These are phyloP conservation scores for Didymella keratinophila DNA, from an alignment of 2,329 filamentous ascomycete species.

Conservation along the genomic window DNA sequence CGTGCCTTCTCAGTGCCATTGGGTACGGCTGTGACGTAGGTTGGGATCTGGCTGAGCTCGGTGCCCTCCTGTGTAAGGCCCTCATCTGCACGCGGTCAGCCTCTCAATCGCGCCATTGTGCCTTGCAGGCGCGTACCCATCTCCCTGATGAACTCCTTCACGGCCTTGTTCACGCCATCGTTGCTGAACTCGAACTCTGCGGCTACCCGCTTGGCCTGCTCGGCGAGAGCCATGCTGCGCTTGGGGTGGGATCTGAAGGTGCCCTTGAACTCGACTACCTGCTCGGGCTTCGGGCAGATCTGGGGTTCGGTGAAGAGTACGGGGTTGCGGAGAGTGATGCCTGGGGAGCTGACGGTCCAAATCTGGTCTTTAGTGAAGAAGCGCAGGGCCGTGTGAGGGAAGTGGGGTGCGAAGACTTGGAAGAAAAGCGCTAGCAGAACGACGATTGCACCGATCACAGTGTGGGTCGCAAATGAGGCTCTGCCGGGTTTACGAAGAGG, in stretches of 20 bases:
- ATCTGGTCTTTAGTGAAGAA: slow-evolving; percentile 35
- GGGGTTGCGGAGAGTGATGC: slow-evolving; percentile 36
- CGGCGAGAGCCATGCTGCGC: slow-evolving; percentile 62
- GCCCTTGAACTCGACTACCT: slow-evolving; percentile 39
- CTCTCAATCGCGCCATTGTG: slow-evolving; percentile 2
- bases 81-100: slow-evolving; percentile 66
- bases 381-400: slow-evolving; percentile 42
- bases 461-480: slow-evolving; percentile 33
- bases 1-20: slow-evolving; percentile 95
- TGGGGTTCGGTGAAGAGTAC: slow-evolving; percentile 36
- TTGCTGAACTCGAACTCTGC: slow-evolving; percentile 85
- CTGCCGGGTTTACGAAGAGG: slow-evolving; percentile 22
- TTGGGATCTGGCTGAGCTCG: slow-evolving; percentile 93
- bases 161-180: slow-evolving; percentile 78
- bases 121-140: slow-evolving; percentile 65
- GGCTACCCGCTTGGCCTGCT: slow-evolving; percentile 81
- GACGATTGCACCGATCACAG: slow-evolving; percentile 39
- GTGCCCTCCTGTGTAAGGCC: slow-evolving; percentile 80
- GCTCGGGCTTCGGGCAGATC: slow-evolving; percentile 41
- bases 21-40: slow-evolving; percentile 93
- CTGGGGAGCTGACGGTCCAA: slow-evolving; percentile 26
- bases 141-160: slow-evolving; percentile 84
- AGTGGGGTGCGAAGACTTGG: slow-evolving; percentile 49
- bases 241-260: slow-evolving; percentile 48
- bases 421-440: slow-evolving; percentile 46